Evolutionary conservation across 2,329 filamentous ascomycete genomes (phyloP), one percentile per base, ranked within the genome.

Genomic region (Mycosphaerella sp.): DNA sequence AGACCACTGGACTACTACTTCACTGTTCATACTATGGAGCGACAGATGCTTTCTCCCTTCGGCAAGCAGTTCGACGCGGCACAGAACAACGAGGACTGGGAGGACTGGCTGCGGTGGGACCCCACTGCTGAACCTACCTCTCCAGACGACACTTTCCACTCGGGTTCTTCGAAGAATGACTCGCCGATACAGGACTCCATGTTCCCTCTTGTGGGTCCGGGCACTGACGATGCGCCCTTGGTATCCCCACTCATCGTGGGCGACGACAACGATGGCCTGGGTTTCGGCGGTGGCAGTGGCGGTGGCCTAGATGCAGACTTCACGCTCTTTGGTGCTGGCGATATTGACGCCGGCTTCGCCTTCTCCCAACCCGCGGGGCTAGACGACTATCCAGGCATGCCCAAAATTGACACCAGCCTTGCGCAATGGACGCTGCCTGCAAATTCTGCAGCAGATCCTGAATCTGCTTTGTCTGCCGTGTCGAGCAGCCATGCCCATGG

Each of bases 91-190:
- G 64, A 68, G 43, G 67, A 70, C 58, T 75, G 73, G 72, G 72
- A 71, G 58, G 70, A 75, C 40, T 75, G 71, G 70, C 70, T 75
- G 66, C 65, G 70, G 50, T 75, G 71, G 71, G 71, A 75, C 61
- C 71, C 71, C 42, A 64, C 69, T 34, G 62, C 59, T 7, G 65
- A 68, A 18, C 52, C 62, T n/a, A 62, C 63, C 3, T 66, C 66
- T 14, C 64, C 66, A 9, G 64, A 66, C 45, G 65, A 66, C 40
- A 65, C 63, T 21, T 66, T 64, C 55, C 55, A 63, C 45, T 65
- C 65, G 21, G 62, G 53, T 39, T 65, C 62, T 4, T 66, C 61
- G 44, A 65, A 66, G 58, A 66, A 67, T 49, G 66, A 65, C 49
- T 68, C 66, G 13, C 66, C 66, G 3, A 45, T 67, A 6, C 66